Percentiles rank a stretch among this genome's conserved stretches.
phyloP scores from a whole-genome alignment of 2,329 filamentous ascomycete genomes.

The Fusarium sp. region DNA sequence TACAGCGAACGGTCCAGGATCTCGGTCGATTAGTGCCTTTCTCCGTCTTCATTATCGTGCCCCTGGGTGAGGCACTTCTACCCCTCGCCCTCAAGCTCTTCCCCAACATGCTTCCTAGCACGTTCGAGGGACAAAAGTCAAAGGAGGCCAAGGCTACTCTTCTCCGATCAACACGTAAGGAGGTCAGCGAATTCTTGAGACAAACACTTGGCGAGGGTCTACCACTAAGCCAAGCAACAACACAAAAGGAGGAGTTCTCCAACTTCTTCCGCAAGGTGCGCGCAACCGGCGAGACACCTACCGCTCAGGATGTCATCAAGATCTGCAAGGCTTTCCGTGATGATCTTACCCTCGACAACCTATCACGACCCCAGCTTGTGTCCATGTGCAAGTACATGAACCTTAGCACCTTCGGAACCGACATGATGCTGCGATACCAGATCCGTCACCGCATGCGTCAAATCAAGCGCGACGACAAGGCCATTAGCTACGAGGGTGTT shows the following conservation, averaged over 20 bases:
- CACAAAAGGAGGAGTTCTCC: constrained; percentile 92
- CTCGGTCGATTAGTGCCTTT: constrained; percentile 93
- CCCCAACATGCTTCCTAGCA: constrained; percentile 96
- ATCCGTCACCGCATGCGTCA: constrained; percentile 98
- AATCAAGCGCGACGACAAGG: constrained; percentile 97
- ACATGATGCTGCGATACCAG: constrained; percentile 97
- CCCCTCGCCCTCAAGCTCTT: constrained; percentile 94
- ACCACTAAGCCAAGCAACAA: constrained; percentile 83
- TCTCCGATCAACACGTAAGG: constrained; percentile 87
- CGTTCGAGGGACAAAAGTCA: constrained; percentile 90
- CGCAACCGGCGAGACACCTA: constrained; percentile 89
- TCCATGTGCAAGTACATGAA: constrained; percentile 99
- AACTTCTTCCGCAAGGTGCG: constrained; percentile 98
- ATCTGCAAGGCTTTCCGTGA: constrained; percentile 99
- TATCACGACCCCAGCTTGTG: constrained; percentile 93
- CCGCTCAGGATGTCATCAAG: constrained; percentile 92
- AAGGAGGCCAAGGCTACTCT: constrained; percentile 88
- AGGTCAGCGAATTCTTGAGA: constrained; percentile 90
- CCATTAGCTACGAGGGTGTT: constrained; percentile 93
- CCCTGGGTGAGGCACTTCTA: constrained; percentile 92
- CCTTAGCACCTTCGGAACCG: constrained; percentile 94
- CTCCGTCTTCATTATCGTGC: constrained; percentile 95
- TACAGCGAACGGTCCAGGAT: constrained; percentile 93
- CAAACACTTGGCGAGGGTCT: constrained; percentile 91
- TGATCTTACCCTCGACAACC: constrained; percentile 94